Conservation (phyloP, 2,329 filamentous ascomycete genomes). For the Colletotrichum paranaense region DNA sequence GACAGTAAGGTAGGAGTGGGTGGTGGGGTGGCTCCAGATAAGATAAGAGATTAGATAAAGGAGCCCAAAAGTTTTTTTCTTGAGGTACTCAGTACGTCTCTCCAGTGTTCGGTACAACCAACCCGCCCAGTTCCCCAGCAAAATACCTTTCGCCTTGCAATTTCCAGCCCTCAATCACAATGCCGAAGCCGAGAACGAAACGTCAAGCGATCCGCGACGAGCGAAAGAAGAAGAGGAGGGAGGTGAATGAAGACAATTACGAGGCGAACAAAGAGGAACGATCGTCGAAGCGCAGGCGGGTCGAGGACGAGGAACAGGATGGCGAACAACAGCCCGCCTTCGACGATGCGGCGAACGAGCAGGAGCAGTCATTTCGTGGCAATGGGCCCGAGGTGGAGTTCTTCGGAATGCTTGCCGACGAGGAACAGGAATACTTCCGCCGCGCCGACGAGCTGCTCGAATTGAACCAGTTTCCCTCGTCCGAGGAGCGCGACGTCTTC, state of each 20-base stretch:
- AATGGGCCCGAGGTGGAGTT: slow-evolving; percentile 73
- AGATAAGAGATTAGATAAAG: slow-evolving; percentile 39
- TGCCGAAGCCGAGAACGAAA: slow-evolving; percentile 59
- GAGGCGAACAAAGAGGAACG: slow-evolving; percentile 38
- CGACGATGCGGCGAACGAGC: slow-evolving; percentile 39
- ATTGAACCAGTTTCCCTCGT: slow-evolving; percentile 83
- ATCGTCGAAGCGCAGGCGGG: slow-evolving; percentile 37
- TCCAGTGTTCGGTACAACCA: background rate
- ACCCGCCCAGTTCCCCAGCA: slow-evolving; percentile 2
- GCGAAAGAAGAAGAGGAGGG: slow-evolving; percentile 52
- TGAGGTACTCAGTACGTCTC: background rate
- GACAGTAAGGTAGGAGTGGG: background rate
- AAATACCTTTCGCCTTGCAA: slow-evolving; percentile 1
- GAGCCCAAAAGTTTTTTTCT: slow-evolving; percentile 19
- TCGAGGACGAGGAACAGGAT: slow-evolving; percentile 38
- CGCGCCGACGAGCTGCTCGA: slow-evolving; percentile 91
- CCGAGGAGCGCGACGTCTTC: slow-evolving; percentile 78
- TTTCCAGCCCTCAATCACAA: slow-evolving; percentile 39
- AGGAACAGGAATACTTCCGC: slow-evolving; percentile 96
- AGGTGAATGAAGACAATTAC: slow-evolving; percentile 38
- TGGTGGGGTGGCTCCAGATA: slow-evolving; percentile 24
- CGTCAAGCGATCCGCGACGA: slow-evolving; percentile 52
- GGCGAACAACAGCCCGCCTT: slow-evolving; percentile 35
- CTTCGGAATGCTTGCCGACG: slow-evolving; percentile 91
- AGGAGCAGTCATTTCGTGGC: slow-evolving; percentile 42